Evolutionary conservation across 441 rosid species (phyloP).

Genomic region (Adansonia gregorii): DNA sequence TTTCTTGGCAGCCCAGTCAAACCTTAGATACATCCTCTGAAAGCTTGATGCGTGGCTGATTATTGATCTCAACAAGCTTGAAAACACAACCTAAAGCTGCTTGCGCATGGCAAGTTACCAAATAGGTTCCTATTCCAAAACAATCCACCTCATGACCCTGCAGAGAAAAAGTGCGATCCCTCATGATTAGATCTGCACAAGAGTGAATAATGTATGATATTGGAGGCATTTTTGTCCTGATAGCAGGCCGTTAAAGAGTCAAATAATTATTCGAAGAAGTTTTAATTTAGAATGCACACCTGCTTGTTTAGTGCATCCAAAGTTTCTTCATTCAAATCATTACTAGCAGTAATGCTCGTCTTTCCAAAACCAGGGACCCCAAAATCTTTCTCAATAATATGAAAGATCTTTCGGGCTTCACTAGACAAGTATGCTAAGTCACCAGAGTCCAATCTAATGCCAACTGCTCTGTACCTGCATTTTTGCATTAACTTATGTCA

Average conservation of each 20-base stretch:
- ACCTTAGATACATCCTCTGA: conserved; percentile 99
- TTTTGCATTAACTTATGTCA: conserved; percentile 37
- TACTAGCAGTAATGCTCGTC: conserved; percentile 80
- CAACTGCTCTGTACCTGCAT: conserved; percentile 77
- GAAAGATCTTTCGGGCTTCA: conserved; percentile 73
- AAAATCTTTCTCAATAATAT: conserved; percentile 65
- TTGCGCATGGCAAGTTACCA: conserved; percentile 90
- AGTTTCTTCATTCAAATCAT: conserved; percentile 96
- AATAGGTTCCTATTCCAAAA: conserved; percentile 87
- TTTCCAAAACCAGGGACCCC: conserved; percentile 71
- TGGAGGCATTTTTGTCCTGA: background rate
- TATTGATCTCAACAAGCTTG: conserved; percentile 90
- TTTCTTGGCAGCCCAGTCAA: conserved; percentile 15
- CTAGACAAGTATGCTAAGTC: conserved; percentile 85
- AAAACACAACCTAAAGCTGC: conserved; percentile 95
- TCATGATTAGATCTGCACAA: conserved; percentile 15
- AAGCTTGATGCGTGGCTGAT: conserved; percentile 93
- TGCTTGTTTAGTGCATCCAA: conserved; percentile 93
- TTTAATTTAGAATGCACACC: conserved; percentile 43
- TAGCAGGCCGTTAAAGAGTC: background rate
- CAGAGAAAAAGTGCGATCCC: conserved; percentile 5
- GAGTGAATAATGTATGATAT: background rate
- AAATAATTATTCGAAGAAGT: background rate
- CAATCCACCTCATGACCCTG: conserved; percentile 97
- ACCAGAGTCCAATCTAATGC: conserved; percentile 94